Conservation (phyloP, 768 basidiomycete genomes). For the Tylopilus sp. region DNA sequence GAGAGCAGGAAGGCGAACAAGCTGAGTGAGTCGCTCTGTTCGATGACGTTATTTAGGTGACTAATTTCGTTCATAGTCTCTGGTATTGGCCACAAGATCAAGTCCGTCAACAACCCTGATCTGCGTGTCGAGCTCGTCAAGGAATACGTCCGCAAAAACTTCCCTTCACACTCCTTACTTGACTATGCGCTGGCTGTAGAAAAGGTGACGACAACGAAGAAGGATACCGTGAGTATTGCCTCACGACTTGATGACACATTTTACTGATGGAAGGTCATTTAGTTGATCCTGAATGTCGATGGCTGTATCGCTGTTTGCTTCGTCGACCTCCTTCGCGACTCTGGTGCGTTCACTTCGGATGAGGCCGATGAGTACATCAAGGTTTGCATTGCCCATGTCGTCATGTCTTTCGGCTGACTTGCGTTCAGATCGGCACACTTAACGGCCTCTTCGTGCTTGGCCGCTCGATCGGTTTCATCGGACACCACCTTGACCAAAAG, state of each 20-base stretch:
- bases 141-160: conserved; percentile 93
- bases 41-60: conserved; percentile 2
- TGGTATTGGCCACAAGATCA: conserved; percentile 99
- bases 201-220: conserved; percentile 96
- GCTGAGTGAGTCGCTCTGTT: conserved; percentile 59
- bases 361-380: conserved; percentile 98
- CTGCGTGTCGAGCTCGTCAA: conserved; percentile 90
- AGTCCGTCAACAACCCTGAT: conserved; percentile 96
- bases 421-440: conserved; percentile 71
- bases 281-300: conserved; percentile 95
- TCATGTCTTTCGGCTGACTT: neutral
- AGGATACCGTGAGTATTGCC: conserved; percentile 69
- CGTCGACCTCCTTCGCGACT: conserved; percentile 89
- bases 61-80: conserved; percentile 51
- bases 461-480: conserved; percentile 96
- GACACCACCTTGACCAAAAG: conserved; percentile 96
- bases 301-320: conserved; percentile 96
- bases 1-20: conserved; percentile 90
- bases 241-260: too few species aligned
- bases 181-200: conserved; percentile 97
- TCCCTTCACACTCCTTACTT: conserved; percentile 90
- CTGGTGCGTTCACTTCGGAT: conserved; percentile 91
- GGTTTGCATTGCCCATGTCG: conserved; percentile 27
- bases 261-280: too few species aligned
- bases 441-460: conserved; percentile 98